phyloP scores from a whole-genome alignment of 169 alveolate genomes.

The Cystoisospora suis region DNA sequence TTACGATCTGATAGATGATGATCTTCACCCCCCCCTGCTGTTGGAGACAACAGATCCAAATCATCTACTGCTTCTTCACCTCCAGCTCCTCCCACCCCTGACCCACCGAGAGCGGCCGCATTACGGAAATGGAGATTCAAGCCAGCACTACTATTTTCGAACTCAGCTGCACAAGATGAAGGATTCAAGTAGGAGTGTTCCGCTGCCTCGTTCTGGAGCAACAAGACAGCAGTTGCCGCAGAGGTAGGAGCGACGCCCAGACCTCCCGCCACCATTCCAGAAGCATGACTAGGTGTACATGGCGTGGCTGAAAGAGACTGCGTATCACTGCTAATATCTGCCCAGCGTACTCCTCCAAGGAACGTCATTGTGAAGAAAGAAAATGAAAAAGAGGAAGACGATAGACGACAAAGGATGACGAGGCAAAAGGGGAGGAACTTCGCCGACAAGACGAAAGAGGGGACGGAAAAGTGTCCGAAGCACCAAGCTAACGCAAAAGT shows the following conservation, averaged over 20 bases:
- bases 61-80: too few species aligned
- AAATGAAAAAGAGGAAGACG: not conserved
- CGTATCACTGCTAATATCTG: slow-evolving; percentile 30
- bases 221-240: not conserved
- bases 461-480: not conserved
- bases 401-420: not conserved
- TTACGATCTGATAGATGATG: too few species aligned
- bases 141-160: slow-evolving; percentile 63
- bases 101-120: slow-evolving; percentile 54
- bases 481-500: not conserved
- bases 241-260: not conserved
- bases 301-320: slow-evolving; percentile 28
- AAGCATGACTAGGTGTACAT: not conserved
- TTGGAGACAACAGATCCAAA: too few species aligned
- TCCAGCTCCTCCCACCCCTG: too few species aligned
- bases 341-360: slow-evolving; percentile 44
- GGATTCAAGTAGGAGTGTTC: slow-evolving; percentile 36
- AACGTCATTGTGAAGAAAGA: not conserved
- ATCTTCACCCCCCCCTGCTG: too few species aligned
- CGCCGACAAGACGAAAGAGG: not conserved
- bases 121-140: slow-evolving; percentile 51
- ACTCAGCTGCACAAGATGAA: slow-evolving; percentile 39
- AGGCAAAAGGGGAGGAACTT: too few species aligned
- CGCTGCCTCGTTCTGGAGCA: slow-evolving; percentile 25
- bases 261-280: not conserved